Evolutionary conservation across 371 early-diverging fungal genomes (phyloP).

Genomic region (Rhizopus microsporus): DNA sequence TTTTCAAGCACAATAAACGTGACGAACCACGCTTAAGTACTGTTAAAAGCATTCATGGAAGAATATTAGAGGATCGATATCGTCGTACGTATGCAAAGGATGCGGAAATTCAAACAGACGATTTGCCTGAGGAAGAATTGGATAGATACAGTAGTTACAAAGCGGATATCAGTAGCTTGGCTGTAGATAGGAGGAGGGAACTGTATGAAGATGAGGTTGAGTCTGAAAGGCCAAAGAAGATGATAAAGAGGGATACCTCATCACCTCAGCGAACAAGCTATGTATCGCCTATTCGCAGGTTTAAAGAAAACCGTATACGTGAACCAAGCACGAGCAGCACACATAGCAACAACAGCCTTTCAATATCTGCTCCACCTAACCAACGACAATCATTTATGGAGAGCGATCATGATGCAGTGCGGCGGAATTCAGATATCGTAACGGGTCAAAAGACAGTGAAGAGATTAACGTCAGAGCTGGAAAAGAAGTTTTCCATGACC

Average conservation of each 20-base stretch:
- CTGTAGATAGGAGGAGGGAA: background rate
- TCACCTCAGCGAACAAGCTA: background rate
- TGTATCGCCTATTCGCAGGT: background rate
- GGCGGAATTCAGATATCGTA: background rate
- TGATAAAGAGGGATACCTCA: background rate
- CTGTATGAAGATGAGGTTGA: background rate
- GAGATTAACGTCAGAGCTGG: conserved; percentile 13
- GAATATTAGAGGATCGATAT: conserved; percentile 13
- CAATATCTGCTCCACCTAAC: background rate
- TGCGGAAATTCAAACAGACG: conserved; percentile 20
- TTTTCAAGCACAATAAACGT: conserved; percentile 1
- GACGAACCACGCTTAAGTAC: background rate
- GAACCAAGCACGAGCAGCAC: background rate
- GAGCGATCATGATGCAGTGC: background rate
- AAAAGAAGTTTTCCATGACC: conserved; percentile 1
- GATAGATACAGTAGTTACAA: background rate
- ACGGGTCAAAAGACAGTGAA: conserved; percentile 17
- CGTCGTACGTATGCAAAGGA: conserved; percentile 7
- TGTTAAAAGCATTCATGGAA: conserved; percentile 12
- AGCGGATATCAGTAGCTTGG: background rate
- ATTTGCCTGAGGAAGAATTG: background rate
- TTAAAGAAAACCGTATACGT: background rate
- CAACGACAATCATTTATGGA: background rate
- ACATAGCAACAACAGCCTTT: background rate
- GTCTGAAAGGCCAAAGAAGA: background rate